Evolutionary conservation across 2,329 filamentous ascomycete genomes (phyloP), one percentile per base, ranked within the genome.

Genomic region (Claviceps sp.): DNA sequence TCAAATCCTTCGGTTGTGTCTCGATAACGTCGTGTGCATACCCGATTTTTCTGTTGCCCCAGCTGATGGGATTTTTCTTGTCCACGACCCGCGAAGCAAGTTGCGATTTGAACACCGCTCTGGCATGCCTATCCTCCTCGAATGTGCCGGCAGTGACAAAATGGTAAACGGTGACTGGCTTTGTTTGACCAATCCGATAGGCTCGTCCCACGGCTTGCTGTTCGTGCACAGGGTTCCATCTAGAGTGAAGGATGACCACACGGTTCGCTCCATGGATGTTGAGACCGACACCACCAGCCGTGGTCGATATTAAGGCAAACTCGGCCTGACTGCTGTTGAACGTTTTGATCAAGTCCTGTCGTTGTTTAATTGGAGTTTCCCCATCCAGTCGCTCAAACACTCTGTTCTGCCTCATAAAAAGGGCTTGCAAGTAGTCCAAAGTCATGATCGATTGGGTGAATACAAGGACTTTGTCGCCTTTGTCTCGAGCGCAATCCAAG

Each of bases 191-290:
- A 37, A 96, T 78, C 1, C 90, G 86, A 65, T 93, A 95, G 0
- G 87, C 85, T 50, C 90, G 78, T 2, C 88, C 90, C 49, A 95
- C 80, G 1, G 90, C 90, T 66, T 96, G 90, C 60, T 89, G 83
- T 64, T 95, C 90, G 62, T 83, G 75, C 5, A 82, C 77, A 0
- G 90, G 90, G 56, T 90, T 93, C 68, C 83, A 95, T 54, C 76
- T 74, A 61, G 85, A 88, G 63, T 96, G 90, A 52, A 94, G 85
- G 20, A 96, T 84, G 20, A 96, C 77, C 1, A 95, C 86, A 20
- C 90, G 80, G 62, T 89, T 95, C 1, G 90, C 90, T 1, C 85
- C 83, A 42, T 80, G 79, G 13, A 96, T 84, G 54, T 96, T 96
- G 48, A 95, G 72, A 0, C 90, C 90, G 1, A 89, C 70, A 0